Evolutionary conservation across 1,284 basidiomycete genomes (phyloP).

Genomic region (Tilletia indica): DNA sequence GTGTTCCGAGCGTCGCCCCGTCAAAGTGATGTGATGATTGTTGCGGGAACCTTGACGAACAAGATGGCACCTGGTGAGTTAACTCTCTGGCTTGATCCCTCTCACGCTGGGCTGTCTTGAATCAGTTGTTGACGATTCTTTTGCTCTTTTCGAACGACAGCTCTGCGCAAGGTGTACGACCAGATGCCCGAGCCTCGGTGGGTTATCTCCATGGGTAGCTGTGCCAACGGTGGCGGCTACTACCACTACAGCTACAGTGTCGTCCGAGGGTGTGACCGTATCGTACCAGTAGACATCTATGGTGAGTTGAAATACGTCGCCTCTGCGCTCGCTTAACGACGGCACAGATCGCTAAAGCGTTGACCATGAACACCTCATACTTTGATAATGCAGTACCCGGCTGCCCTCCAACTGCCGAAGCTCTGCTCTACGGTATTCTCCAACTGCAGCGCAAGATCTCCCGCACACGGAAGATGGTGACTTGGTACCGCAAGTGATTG

Average conservation of each 20-base stretch:
- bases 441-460: constrained; percentile 98
- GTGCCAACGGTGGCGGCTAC: constrained; percentile 97
- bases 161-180: constrained; percentile 47
- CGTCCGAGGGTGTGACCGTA: constrained; percentile 97
- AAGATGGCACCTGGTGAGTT: constrained; percentile 95
- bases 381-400: constrained; percentile 74
- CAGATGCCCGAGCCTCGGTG: constrained; percentile 62
- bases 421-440: constrained; percentile 67
- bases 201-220: constrained; percentile 99
- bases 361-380: constrained; percentile 55
- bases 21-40: constrained; percentile 99
- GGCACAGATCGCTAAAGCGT: not conserved
- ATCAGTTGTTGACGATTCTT: not conserved
- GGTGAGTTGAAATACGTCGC: constrained; percentile 18
- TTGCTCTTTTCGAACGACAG: constrained; percentile 10
- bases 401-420: constrained; percentile 84
- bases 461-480: constrained; percentile 78
- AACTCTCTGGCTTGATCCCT: not conserved
- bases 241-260: constrained; percentile 99
- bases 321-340: not conserved
- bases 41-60: constrained; percentile 97
- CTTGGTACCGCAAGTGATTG: constrained; percentile 68
- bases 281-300: constrained; percentile 91
- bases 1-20: constrained; percentile 98
- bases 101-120: no score